A percentile compares a stretch with the other conserved stretches of the same genome.
phyloP scores from a whole-genome alignment of 1,139 yeast species.

The Protomyces gravidus region DNA sequence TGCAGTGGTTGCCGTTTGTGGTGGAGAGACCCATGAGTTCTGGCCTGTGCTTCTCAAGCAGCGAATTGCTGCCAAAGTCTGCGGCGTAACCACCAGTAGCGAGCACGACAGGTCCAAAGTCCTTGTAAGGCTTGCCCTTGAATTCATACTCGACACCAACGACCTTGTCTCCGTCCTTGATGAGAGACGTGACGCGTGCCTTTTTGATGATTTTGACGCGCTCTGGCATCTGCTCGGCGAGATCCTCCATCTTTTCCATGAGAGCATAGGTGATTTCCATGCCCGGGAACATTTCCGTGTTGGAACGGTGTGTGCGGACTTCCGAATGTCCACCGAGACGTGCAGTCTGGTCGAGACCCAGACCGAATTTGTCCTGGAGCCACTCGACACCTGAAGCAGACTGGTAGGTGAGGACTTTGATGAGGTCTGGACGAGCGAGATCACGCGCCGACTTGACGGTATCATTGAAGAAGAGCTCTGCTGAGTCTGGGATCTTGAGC shows the following conservation, averaged over 20 bases:
- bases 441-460: slow-evolving; percentile 63
- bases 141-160: slow-evolving; percentile 50
- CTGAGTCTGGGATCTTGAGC: slow-evolving; percentile 52
- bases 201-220: slow-evolving; percentile 53
- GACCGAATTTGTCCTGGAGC: slow-evolving; percentile 59
- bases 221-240: slow-evolving; percentile 50
- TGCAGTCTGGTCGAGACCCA: slow-evolving; percentile 62
- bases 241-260: slow-evolving; percentile 51
- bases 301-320: slow-evolving; percentile 71
- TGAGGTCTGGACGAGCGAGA: slow-evolving; percentile 54
- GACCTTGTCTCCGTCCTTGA: slow-evolving; percentile 42
- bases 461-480: slow-evolving; percentile 59
- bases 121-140: slow-evolving; percentile 36
- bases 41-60: slow-evolving; percentile 56
- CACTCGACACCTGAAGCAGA: slow-evolving; percentile 58
- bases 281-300: slow-evolving; percentile 64
- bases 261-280: slow-evolving; percentile 68
- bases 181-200: slow-evolving; percentile 46
- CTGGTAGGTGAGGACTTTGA: slow-evolving; percentile 50
- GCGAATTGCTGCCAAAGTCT: slow-evolving; percentile 52
- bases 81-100: slow-evolving; percentile 79
- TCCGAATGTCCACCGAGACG: slow-evolving; percentile 71
- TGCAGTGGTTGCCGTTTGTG: slow-evolving; percentile 68
- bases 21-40: slow-evolving; percentile 61
- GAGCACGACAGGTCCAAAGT: slow-evolving; percentile 59